phyloP scores from a whole-genome alignment of 1,284 basidiomycete genomes.

The Vanrija pseudolonga region DNA sequence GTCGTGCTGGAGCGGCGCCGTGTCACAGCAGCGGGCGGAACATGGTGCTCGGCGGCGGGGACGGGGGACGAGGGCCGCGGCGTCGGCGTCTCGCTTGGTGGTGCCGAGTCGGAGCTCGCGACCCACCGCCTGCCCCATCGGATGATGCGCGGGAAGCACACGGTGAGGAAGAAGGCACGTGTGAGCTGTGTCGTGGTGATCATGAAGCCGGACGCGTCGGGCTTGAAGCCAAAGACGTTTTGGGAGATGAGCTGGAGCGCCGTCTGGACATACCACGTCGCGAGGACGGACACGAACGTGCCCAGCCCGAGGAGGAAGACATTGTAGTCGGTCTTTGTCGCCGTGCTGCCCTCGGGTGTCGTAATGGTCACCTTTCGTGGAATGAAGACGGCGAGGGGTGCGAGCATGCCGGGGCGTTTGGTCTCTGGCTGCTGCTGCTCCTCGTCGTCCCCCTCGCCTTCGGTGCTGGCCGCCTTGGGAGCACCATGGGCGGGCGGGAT shows the following conservation, averaged over 20 bases:
- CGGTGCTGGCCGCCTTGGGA: slow-evolving; percentile 12
- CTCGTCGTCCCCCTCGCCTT: not conserved
- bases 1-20: not conserved
- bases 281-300: slow-evolving; percentile 38
- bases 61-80: too few relatives aligned
- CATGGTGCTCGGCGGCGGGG: not conserved
- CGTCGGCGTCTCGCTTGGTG: not conserved
- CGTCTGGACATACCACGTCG: slow-evolving; percentile 36
- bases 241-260: slow-evolving; percentile 36
- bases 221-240: slow-evolving; percentile 33
- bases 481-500: slow-evolving; percentile 16
- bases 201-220: slow-evolving; percentile 29
- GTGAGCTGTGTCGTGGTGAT: slow-evolving; percentile 24
- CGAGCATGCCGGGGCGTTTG: slow-evolving; percentile 23
- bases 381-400: slow-evolving; percentile 37
- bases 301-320: slow-evolving; percentile 33
- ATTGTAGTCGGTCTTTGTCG: slow-evolving; percentile 25
- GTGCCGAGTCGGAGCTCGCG: not conserved
- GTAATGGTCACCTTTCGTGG: slow-evolving; percentile 15
- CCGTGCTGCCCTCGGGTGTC: not conserved
- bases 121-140: slow-evolving; percentile 22
- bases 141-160: slow-evolving; percentile 39
- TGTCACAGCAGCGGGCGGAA: not conserved
- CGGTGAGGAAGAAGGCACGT: slow-evolving; percentile 38
- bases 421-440: not conserved